A percentile compares a stretch with the other conserved stretches of the same genome.
Evolutionary conservation across 2,329 filamentous ascomycete genomes (phyloP).

Genomic region (Alternaria hordeiaustralica): DNA sequence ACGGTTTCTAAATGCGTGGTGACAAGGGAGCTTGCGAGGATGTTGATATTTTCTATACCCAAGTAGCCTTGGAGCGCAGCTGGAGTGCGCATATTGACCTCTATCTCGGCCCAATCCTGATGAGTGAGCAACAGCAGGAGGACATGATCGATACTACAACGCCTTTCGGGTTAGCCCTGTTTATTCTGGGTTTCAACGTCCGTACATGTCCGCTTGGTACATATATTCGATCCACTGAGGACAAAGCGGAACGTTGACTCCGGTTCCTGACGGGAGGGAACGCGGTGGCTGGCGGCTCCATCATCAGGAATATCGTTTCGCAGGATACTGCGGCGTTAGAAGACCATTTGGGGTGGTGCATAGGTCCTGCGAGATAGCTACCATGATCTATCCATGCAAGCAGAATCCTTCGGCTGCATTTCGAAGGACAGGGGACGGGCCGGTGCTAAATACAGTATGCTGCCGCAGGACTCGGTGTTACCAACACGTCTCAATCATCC

Average conservation of each 20-base stretch:
- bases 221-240: background rate
- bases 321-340: too few species aligned
- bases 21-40: background rate
- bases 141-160: background rate
- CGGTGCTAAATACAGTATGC: background rate
- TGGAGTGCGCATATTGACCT: background rate
- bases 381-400: background rate
- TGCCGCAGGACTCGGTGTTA: background rate
- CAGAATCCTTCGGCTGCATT: background rate
- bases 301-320: background rate
- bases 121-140: too few species aligned
- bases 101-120: background rate
- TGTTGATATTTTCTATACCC: fast-evolving
- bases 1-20: background rate
- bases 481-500: background rate
- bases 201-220: background rate
- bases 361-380: background rate
- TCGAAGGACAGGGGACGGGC: background rate
- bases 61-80: background rate
- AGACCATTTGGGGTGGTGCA: background rate
- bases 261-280: background rate
- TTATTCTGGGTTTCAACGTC: background rate
- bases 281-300: background rate
- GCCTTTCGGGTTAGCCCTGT: too few species aligned
- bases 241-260: too few species aligned